phyloP scores from a whole-genome alignment of 2,329 filamentous ascomycete species.

The Pezicula carpinea region DNA sequence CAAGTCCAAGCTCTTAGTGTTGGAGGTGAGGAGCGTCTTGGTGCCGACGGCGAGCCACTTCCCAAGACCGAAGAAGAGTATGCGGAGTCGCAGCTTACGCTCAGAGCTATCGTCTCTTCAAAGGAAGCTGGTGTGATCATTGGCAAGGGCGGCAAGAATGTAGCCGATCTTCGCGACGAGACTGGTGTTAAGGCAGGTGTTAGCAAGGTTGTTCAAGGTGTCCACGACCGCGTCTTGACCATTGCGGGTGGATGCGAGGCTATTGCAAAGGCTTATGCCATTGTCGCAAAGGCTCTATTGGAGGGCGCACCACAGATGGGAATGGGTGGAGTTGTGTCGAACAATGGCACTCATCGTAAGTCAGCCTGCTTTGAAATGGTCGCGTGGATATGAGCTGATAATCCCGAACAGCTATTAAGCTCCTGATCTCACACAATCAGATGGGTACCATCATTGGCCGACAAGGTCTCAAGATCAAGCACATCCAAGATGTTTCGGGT shows the following conservation, averaged over 20 bases:
- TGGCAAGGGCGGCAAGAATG: constrained; percentile 97
- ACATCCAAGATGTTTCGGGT: constrained; percentile 94
- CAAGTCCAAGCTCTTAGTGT: constrained; percentile 62
- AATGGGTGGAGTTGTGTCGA: constrained; percentile 86
- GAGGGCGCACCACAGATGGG: constrained; percentile 93
- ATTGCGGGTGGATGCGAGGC: constrained; percentile 87
- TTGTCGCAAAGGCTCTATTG: constrained; percentile 85
- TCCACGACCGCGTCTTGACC: constrained; percentile 94
- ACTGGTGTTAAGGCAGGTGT: constrained; percentile 97
- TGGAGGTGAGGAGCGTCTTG: constrained; percentile 57
- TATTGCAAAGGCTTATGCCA: constrained; percentile 86
- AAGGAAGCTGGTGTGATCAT: constrained; percentile 99
- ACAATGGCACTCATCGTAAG: constrained; percentile 92
- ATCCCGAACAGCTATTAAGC: constrained; percentile 70
- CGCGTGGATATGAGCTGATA: constrained; percentile 16
- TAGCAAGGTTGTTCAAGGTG: constrained; percentile 96
- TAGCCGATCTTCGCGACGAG: constrained; percentile 93
- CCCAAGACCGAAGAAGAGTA: constrained; percentile 98
- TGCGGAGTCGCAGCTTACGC: constrained; percentile 82
- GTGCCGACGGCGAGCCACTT: constrained; percentile 69
- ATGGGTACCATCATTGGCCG: constrained; percentile 99
- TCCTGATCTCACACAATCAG: constrained; percentile 98
- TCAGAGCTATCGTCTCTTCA: constrained; percentile 96
- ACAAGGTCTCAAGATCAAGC: constrained; percentile 97
- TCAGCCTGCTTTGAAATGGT: constrained; percentile 18